Evolutionary conservation across 192 early-diverging fungal genomes (phyloP).

Genomic region (Thoreauomyces humboldtii): DNA sequence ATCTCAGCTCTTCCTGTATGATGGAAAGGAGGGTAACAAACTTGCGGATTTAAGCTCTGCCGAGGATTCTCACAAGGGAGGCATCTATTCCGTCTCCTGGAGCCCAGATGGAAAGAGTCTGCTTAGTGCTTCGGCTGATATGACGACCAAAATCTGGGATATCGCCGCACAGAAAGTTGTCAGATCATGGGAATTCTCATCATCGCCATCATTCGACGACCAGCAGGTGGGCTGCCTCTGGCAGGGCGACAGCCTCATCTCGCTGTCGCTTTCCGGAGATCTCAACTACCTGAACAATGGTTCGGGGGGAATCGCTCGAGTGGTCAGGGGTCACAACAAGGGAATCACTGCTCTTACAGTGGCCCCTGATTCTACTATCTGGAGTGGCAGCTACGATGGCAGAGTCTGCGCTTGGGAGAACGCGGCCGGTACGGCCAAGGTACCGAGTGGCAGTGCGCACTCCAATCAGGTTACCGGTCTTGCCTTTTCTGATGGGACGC

Average conservation of each 20-base stretch:
- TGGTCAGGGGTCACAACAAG: conserved; percentile 75
- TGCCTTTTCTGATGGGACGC: conserved; percentile 37
- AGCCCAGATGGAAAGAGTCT: conserved; percentile 74
- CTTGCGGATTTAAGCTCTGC: conserved; percentile 50
- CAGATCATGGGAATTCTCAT: conserved; percentile 20
- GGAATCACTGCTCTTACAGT: conserved; percentile 77
- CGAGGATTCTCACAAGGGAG: conserved; percentile 69
- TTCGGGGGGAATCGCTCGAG: conserved; percentile 47
- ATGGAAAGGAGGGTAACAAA: conserved; percentile 85
- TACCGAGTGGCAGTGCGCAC: conserved; percentile 65
- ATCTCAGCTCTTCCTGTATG: conserved; percentile 78
- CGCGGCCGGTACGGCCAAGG: conserved; percentile 33
- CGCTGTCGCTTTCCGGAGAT: conserved; percentile 80
- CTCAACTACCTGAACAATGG: conserved; percentile 78
- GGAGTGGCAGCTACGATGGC: conserved; percentile 91
- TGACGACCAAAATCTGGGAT: conserved; percentile 91
- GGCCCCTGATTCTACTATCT: conserved; percentile 55
- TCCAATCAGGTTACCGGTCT: conserved; percentile 72
- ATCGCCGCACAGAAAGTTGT: conserved; percentile 66
- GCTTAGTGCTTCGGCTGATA: conserved; percentile 81
- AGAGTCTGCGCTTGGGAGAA: conserved; percentile 73
- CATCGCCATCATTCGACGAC: conserved; percentile 49
- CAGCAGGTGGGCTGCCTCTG: conserved; percentile 96
- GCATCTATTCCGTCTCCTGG: conserved; percentile 85
- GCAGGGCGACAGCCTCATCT: conserved; percentile 72